Evolutionary conservation across 306 rosid genomes (phyloP).

Genomic region (Ammopiptanthus mongolicus): DNA sequence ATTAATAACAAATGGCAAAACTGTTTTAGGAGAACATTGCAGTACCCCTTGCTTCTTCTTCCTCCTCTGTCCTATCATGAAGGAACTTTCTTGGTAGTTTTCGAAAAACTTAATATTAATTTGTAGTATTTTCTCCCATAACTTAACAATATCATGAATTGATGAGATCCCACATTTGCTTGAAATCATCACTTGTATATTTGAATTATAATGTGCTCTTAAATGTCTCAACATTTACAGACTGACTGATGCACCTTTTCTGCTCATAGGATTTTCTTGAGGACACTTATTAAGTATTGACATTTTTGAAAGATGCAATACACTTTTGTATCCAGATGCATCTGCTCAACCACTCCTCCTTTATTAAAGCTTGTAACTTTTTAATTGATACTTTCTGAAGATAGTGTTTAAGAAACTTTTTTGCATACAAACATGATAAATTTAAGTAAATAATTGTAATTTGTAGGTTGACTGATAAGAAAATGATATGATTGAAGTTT

Average conservation of each 20-base stretch:
- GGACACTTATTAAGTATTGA: background rate
- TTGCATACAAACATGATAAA: background rate
- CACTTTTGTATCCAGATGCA: too few species aligned
- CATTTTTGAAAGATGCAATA: too few species aligned
- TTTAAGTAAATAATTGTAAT: background rate
- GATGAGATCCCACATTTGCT: background rate
- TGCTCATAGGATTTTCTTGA: background rate
- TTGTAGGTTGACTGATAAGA: background rate
- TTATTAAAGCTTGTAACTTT: background rate
- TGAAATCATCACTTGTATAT: background rate
- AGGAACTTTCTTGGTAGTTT: background rate
- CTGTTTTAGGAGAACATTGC: too few species aligned
- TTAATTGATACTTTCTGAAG: too few species aligned
- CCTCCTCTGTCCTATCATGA: background rate
- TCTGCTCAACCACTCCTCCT: background rate
- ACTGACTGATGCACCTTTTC: background rate
- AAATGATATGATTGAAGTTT: too few species aligned
- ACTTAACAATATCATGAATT: background rate
- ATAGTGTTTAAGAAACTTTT: background rate
- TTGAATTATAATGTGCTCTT: background rate
- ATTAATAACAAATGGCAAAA: too few species aligned
- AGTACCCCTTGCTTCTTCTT: background rate
- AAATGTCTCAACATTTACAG: background rate
- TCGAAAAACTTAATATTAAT: background rate
- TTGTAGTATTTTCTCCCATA: background rate